A percentile compares a stretch with the other conserved stretches of the same genome.
Evolutionary conservation across 164 flowering plant genomes (phyloP).

Genomic region (Tetrastigma voinierianum): DNA sequence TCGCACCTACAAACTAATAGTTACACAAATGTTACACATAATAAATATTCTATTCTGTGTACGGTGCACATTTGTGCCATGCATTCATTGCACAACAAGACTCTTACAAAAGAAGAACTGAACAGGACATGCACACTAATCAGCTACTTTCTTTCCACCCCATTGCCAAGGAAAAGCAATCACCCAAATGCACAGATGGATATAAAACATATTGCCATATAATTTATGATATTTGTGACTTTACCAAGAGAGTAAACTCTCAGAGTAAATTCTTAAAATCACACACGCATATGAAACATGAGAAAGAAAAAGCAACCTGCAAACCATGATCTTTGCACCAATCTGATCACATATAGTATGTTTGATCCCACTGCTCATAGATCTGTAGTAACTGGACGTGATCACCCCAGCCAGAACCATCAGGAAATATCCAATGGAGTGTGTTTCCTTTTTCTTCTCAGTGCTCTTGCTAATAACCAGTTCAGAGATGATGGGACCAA

Average conservation of each 20-base stretch:
- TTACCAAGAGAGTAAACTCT: too few species aligned
- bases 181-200: too few species aligned
- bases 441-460: constrained; percentile 86
- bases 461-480: constrained; percentile 51
- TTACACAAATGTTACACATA: constrained; percentile 7
- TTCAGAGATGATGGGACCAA: neutral
- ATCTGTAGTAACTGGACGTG: constrained; percentile 94
- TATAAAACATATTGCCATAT: too few species aligned
- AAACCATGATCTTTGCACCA: constrained; percentile 86
- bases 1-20: constrained; percentile 58
- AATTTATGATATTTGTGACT: too few species aligned
- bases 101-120: too few species aligned
- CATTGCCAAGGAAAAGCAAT: too few species aligned
- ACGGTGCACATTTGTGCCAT: neutral
- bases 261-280: too few species aligned
- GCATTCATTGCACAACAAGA: too few species aligned
- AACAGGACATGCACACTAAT: too few species aligned
- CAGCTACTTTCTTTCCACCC: too few species aligned
- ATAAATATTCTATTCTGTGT: neutral
- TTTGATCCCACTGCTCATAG: constrained; percentile 77
- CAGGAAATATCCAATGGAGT: constrained; percentile 58
- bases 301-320: constrained; percentile 50
- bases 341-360: constrained; percentile 49
- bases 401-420: constrained; percentile 97
- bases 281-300: neutral